Conservation (phyloP, 192 early-diverging fungal genomes). For the Glomus cerebriforme region DNA sequence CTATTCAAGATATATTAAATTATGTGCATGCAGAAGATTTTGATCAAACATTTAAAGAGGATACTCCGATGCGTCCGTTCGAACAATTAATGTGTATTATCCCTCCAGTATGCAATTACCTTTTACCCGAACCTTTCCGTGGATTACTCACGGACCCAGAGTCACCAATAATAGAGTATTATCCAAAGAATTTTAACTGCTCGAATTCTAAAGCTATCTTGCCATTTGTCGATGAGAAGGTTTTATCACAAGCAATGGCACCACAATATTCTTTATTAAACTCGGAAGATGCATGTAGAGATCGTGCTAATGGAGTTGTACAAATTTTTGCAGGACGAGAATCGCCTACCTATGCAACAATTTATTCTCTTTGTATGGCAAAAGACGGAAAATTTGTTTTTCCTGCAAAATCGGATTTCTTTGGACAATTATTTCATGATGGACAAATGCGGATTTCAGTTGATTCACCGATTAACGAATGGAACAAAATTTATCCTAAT, state of each 20-base stretch:
- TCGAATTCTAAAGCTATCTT: background rate
- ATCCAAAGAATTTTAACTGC: background rate
- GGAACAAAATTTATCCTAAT: background rate
- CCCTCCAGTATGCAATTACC: constrained; percentile 3
- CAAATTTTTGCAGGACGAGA: constrained; percentile 3
- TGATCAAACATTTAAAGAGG: constrained; percentile 12
- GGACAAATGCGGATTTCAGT: background rate
- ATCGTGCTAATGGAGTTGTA: background rate
- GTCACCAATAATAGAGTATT: constrained; percentile 20
- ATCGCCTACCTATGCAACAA: background rate
- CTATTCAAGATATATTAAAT: constrained; percentile 15
- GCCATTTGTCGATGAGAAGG: constrained; percentile 29
- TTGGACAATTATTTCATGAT: background rate
- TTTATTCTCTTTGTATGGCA: background rate
- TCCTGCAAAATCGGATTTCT: background rate
- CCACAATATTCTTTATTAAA: background rate
- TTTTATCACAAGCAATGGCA: constrained; percentile 8
- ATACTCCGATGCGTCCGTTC: constrained; percentile 22
- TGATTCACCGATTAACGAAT: background rate
- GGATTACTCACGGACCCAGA: background rate
- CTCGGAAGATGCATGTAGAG: background rate
- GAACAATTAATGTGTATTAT: constrained; percentile 32
- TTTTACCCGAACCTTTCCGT: constrained; percentile 23
- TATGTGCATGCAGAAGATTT: background rate
- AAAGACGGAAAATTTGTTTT: background rate